Base-by-base conservation (phyloP, 306 rosid genomes). In the Pterocarpus santalinus region DNA sequence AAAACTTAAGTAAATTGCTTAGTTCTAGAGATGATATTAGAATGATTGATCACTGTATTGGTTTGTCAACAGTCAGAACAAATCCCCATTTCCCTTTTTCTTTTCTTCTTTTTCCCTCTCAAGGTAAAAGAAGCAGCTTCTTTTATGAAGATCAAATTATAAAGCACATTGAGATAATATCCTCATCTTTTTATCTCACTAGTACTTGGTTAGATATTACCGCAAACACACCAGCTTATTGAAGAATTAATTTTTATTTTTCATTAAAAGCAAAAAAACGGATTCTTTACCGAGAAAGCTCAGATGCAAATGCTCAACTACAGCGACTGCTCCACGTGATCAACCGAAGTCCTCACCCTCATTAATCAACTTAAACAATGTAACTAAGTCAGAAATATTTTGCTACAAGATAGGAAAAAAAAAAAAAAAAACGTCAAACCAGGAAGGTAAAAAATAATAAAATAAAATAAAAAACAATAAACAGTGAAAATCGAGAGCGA, bases 1-100 rank as follows among this genome's bases (percentile, higher is more conserved):
- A 67, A 69, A 33, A 17, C 16, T 69, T 65, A 52, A 65, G 47
- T 17, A 63, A 73, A 34, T 30, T 11, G 62, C 47, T 38, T 65
- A 56, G 63, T 63, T 38, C 61, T 41, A 63, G 65, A 12, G 82
- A 76, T 46, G 47, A 52, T n/a, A 64, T 72, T 41, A 46, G 15
- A 70, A 16, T 28, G 58, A 47, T 35, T 39, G 7, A 10, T 58
- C 77, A 60, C 12, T 2, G 14, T 10, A 57, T 43, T 17, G 46
- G 82, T 67, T 56, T 78, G 3, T 36, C 69, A 69, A 36, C 77
- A 5, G 63, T 10, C 11, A 60, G 58, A 44, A 46, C 17, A 30
- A 69, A 69, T 60, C 10, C 17, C 38, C 17, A 16, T 14, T 52
- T 11, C 22, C 65, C 9, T 0, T 39, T 32, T 56, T 44, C 30